Base-by-base conservation (phyloP, 106 monocot genomes). In the Acanthochlamys bracteata region DNA sequence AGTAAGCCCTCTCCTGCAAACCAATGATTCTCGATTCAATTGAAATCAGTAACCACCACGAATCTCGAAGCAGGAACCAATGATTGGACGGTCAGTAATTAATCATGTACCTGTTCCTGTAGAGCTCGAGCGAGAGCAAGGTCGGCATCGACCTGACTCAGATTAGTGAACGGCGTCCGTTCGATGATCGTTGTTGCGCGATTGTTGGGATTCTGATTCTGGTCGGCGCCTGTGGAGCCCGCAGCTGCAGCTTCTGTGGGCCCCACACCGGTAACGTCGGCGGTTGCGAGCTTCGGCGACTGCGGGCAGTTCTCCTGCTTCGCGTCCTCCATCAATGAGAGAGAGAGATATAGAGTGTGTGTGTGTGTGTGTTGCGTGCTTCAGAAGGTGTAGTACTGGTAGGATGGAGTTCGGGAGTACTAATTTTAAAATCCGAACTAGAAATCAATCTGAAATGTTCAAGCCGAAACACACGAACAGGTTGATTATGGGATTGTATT, bases 131-230 rank as follows among this genome's bases (percentile, higher is more conserved):
- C 90, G 53, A 90, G 90, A 20, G 90, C 95, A n/a, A 82, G 87
- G 73, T 96, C 95, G 59, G 95, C 90, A 26, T 96, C 95, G 59
- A 90, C 80, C 75, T 96, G 90, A 75, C 82, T 80, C 17, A 96
- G 77, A 71, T 78, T 79, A 41, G 87, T 90, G 75, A 96, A 96
- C 8, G 90, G 95, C 23, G 77, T 72, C 12, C 74, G 47, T 59
- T 52, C 59, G 51, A 43, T 43, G 17, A 66, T 23, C 43, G 55
- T 25, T 60, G 24, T 39, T 20, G 69, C 70, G 8, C 58, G 63
- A 24, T 33, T 33, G 4, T 42, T 23, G 56, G 41, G 55, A 23
- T 60, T 72, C 22, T 59, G 26, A 25, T 59, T 33, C 4, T 33
- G 26, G 15, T 24, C 24, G 59, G 47, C 64, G 41, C 71, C 42